phyloP scores from a whole-genome alignment of 148 eudicot genomes.

The Salicornia ramosissima region DNA sequence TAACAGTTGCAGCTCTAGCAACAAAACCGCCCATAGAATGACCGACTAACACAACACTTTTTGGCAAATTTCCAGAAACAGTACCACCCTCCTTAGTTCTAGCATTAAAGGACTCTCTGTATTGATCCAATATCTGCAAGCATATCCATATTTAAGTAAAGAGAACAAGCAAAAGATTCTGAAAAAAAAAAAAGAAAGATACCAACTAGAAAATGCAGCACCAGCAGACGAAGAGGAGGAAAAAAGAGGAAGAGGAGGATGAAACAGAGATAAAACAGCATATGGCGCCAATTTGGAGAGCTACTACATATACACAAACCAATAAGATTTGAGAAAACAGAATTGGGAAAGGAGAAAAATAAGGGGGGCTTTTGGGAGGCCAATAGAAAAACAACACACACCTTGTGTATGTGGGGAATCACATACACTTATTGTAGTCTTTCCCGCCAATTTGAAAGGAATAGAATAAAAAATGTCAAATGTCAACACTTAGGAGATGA shows the following conservation, averaged over 20 bases:
- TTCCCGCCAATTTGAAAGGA: not conserved
- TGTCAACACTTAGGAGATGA: constrained; percentile 10
- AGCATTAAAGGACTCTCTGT: constrained; percentile 74
- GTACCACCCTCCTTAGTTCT: constrained; percentile 68
- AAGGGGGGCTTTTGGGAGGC: too few species aligned
- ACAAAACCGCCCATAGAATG: constrained; percentile 99
- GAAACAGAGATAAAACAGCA: too few species aligned
- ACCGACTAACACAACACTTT: constrained; percentile 86
- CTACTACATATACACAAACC: too few species aligned
- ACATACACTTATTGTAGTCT: too few species aligned
- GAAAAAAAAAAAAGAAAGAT: not conserved
- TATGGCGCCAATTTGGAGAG: too few species aligned
- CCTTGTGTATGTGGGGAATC: too few species aligned
- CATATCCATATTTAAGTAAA: constrained; percentile 8
- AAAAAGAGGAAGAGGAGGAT: not conserved
- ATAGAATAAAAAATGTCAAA: not conserved
- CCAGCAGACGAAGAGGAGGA: too few species aligned
- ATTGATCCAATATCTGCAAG: constrained; percentile 77
- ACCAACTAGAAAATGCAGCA: not conserved
- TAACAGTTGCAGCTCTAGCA: constrained; percentile 88
- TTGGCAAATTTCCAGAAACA: constrained; percentile 48
- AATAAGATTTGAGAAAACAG: too few species aligned
- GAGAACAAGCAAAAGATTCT: not conserved
- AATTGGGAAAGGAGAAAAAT: too few species aligned
- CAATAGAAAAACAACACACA: too few species aligned